Evolutionary conservation across 2,329 filamentous ascomycete genomes (phyloP), one percentile per base, ranked within the genome.

Genomic region (Aspergillus sp.): DNA sequence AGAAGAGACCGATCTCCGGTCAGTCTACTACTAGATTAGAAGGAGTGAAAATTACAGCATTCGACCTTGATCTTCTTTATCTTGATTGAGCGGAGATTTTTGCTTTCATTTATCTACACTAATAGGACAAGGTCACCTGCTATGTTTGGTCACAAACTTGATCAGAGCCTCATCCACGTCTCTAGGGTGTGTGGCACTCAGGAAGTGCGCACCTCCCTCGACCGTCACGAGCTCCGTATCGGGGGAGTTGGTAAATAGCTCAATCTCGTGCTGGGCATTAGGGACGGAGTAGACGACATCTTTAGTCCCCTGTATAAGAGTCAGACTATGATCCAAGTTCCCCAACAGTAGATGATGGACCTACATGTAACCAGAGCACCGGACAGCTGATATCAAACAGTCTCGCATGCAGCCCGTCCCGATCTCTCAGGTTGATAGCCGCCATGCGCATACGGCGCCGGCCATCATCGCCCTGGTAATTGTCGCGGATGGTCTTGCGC

Each of bases 391-490:
- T 53, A 49, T 73, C 68, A 3, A 49, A 54, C 17, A 72, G 36
- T 5, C 69, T 44, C 4, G 54, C 43, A 36, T 66, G 58, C 42
- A 74, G 40, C 1, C 65, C 64, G 48, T 72, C 71, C 2, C 69
- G 51, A 33, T 69, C 66, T 11, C 56, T 43, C 14, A 72, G 44
- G 37, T 67, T 69, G 34, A 69, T 66, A 1, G 63, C 57, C n/a
- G 66, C 66, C 67, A 71, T 69, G 1, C 67, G 54, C 4, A 61
- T 55, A 19, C 64, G 57, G 33, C 52, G 52, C 20, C 68, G 52
- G 0, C 70, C 70, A 7, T 67, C 67, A 30, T 74, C 66, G 2
- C 68, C 70, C 3, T 42, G 36, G 41, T 73, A 74, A 24, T 64
- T 66, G 3, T 51, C 43, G 39, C 64, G 58, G 33, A 71, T 58